Percentiles rank a stretch among this genome's conserved stretches.
phyloP scores from a whole-genome alignment of 441 rosid genomes.

The Francoa sonchifolia region DNA sequence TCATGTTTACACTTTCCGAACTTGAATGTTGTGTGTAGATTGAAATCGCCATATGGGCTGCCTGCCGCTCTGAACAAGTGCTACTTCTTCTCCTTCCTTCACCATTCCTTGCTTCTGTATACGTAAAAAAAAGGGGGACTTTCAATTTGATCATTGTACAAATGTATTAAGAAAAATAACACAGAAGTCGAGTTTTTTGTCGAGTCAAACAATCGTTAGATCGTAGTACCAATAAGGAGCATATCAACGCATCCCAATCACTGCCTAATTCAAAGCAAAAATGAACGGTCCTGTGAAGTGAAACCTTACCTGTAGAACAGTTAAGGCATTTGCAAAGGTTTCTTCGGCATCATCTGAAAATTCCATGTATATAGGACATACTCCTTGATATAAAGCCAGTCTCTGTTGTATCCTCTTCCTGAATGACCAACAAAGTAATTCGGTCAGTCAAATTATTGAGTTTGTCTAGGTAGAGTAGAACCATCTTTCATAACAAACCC shows the following conservation, averaged over 20 bases:
- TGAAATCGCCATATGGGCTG: constrained; percentile 94
- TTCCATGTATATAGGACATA: neutral
- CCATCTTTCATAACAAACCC: neutral
- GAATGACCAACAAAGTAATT: constrained; percentile 17
- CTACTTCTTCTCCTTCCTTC: constrained; percentile 86
- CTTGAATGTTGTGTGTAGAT: constrained; percentile 92
- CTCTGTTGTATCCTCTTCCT: constrained; percentile 19
- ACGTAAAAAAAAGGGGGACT: constrained; percentile 3
- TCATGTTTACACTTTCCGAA: constrained; percentile 53
- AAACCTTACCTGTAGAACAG: neutral
- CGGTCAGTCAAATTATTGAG: constrained; percentile 4
- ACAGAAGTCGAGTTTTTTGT: too few species aligned
- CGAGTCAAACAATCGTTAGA: too few species aligned
- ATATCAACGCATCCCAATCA: neutral
- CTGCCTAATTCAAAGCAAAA: neutral
- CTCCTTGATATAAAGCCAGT: constrained; percentile 1
- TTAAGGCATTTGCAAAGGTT: neutral
- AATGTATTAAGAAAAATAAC: neutral
- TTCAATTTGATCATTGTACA: neutral
- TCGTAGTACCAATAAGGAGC: too few species aligned
- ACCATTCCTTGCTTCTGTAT: constrained; percentile 92
- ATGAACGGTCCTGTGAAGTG: too few species aligned
- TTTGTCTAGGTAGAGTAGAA: neutral
- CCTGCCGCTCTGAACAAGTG: constrained; percentile 82
- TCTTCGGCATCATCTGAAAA: neutral